These are phyloP conservation scores for Mycena leptocephala DNA, from an alignment of 768 basidiomycete species.

Conservation along the genomic window DNA sequence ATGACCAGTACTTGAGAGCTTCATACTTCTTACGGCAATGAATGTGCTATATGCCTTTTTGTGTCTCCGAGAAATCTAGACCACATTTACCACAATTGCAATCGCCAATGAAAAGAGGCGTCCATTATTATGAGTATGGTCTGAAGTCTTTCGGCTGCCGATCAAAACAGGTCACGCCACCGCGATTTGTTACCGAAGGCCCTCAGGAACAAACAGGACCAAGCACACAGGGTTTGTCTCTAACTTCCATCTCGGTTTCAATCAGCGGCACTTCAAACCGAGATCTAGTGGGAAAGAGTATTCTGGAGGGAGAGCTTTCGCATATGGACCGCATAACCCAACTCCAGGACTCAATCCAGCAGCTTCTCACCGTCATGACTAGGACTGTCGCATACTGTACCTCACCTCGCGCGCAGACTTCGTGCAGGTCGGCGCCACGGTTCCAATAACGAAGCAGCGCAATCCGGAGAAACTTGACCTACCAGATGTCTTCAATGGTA, in stretches of 20 bases:
- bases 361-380: constrained; percentile 94
- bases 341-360: constrained; percentile 94
- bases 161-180: background rate
- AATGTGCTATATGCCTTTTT: no score
- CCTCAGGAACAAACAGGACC: background rate
- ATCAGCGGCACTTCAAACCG: background rate
- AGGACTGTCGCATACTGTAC: constrained; percentile 85
- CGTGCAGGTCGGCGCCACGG: constrained; percentile 80
- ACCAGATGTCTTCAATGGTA: constrained; percentile 85
- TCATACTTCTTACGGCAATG: no score
- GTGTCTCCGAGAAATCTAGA: no score
- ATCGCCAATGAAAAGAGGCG: no score
- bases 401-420: constrained; percentile 85
- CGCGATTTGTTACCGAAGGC: background rate
- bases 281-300: constrained; percentile 60
- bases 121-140: no score
- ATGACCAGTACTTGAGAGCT: no score
- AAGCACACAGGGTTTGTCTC: background rate
- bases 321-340: constrained; percentile 98
- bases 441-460: constrained; percentile 88
- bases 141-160: no score
- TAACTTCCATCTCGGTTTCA: background rate
- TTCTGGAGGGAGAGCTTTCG: constrained; percentile 89
- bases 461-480: constrained; percentile 80
- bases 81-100: no score